Percentiles rank a stretch among this genome's conserved stretches.
These are phyloP conservation scores for Pleurotus tuber-regium DNA, from an alignment of 768 basidiomycete genomes.

Conservation along the genomic window DNA sequence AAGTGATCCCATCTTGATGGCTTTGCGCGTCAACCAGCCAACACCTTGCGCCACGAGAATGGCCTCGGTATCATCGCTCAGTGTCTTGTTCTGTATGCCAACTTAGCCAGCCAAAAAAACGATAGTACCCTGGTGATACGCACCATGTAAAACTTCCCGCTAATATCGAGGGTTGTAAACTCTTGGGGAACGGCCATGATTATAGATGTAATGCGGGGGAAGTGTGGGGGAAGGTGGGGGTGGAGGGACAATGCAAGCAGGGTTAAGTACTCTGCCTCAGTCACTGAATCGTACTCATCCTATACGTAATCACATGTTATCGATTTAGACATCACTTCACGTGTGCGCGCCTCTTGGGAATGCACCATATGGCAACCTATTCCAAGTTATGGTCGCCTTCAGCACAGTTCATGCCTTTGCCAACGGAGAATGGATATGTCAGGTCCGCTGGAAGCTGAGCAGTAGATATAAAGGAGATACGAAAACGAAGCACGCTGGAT, in stretches of 20 bases:
- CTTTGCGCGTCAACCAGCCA: conserved; percentile 66
- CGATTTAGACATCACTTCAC: conserved; percentile 1
- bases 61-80: conserved; percentile 59
- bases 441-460: too few species aligned
- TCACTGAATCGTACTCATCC: background rate
- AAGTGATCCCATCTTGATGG: conserved; percentile 54
- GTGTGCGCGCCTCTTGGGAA: background rate
- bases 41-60: conserved; percentile 73
- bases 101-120: background rate
- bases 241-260: background rate
- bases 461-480: too few species aligned
- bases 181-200: conserved; percentile 65
- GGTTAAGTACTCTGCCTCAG: background rate
- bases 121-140: conserved; percentile 8
- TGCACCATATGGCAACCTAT: conserved; percentile 6
- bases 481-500: too few species aligned
- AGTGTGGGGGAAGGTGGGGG: background rate
- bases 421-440: too few species aligned
- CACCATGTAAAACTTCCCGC: conserved; percentile 66
- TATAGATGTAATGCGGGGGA: conserved; percentile 2
- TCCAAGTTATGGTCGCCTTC: too few species aligned
- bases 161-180: conserved; percentile 57
- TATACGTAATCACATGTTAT: background rate
- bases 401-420: too few species aligned
- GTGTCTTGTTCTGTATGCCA: conserved; percentile 57